Evolutionary conservation across 352 stramenopile genomes (phyloP).

Genomic region (Phytophthora ramorum): DNA sequence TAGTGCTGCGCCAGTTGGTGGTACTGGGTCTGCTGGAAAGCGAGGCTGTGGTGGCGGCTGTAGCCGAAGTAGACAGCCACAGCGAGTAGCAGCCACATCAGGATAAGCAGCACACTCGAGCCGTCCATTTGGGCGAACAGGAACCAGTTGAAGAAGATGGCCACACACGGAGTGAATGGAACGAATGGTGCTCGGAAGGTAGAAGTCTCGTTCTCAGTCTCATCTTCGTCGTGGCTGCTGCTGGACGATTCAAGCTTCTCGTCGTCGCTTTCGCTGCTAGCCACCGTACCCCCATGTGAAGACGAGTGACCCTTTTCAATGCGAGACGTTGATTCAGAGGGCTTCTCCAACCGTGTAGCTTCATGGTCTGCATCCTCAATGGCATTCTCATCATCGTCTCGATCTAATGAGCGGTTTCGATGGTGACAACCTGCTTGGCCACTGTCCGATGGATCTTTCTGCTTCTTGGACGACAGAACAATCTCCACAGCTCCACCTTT

Average conservation of each 20-base stretch:
- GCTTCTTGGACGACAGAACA: constrained; percentile 31
- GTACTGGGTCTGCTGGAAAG: constrained; percentile 71
- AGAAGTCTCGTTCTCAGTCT: constrained; percentile 38
- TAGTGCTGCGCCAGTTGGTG: constrained; percentile 52
- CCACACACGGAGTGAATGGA: constrained; percentile 78
- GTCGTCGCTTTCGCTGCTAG: constrained; percentile 26
- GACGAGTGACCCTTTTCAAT: constrained; percentile 10
- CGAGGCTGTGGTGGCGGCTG: constrained; percentile 75
- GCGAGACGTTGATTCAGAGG: constrained; percentile 5
- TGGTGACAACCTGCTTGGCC: constrained; percentile 7
- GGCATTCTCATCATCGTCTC: constrained; percentile 16
- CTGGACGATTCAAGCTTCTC: constrained; percentile 20
- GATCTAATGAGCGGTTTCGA: constrained; percentile 25
- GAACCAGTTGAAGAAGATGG: constrained; percentile 92
- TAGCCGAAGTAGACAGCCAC: constrained; percentile 75
- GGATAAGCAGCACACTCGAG: constrained; percentile 66
- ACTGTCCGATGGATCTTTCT: constrained; percentile 12
- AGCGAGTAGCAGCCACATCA: constrained; percentile 73
- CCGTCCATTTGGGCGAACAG: constrained; percentile 85
- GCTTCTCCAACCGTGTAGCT: neutral
- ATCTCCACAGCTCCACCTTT: constrained; percentile 24
- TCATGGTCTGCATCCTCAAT: constrained; percentile 13
- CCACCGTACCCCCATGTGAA: constrained; percentile 13
- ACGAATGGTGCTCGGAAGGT: constrained; percentile 77
- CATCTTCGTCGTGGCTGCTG: constrained; percentile 31